Percentiles rank a stretch among this genome's conserved stretches.
Evolutionary conservation across 2,329 filamentous ascomycete species (phyloP).

Genomic region (Talaromyces piceae): DNA sequence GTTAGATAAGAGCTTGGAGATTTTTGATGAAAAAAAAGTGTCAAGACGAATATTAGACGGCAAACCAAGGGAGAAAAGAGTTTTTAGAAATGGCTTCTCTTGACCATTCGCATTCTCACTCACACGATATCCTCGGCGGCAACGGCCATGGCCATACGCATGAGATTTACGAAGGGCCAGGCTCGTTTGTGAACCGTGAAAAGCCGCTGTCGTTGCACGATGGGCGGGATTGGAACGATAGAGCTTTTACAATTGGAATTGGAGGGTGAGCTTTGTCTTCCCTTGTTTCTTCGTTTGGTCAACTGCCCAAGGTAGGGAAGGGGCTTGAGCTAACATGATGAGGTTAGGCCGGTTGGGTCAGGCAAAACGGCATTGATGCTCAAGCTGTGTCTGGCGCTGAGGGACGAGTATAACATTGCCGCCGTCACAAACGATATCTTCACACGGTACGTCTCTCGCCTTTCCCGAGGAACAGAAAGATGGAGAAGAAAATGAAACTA

Average conservation of each 20-base stretch:
- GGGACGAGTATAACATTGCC: constrained; percentile 74
- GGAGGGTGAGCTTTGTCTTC: constrained; percentile 61
- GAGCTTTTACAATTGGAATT: constrained; percentile 95
- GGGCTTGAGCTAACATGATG: too few relatives aligned
- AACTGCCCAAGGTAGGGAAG: too few relatives aligned
- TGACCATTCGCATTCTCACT: constrained; percentile 34
- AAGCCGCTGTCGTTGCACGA: constrained; percentile 73
- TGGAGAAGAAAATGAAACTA: not conserved
- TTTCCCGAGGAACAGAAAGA: constrained; percentile 5
- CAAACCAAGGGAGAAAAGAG: too few relatives aligned
- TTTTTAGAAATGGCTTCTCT: constrained; percentile 13
- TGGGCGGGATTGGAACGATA: constrained; percentile 75
- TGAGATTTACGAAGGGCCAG: constrained; percentile 89
- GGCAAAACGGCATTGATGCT: constrained; percentile 98
- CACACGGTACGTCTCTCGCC: constrained; percentile 51
- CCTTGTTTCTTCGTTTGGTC: not conserved
- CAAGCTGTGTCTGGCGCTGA: constrained; percentile 76
- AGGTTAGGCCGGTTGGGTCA: constrained; percentile 78
- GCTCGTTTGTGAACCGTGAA: constrained; percentile 80
- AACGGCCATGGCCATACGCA: constrained; percentile 93
- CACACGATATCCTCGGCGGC: constrained; percentile 44
- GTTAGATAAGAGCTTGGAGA: too few relatives aligned
- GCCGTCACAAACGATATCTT: constrained; percentile 99
- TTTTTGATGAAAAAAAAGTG: too few relatives aligned
- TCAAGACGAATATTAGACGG: too few relatives aligned